Percentiles rank a stretch among this genome's conserved stretches.
phyloP scores from a whole-genome alignment of 768 basidiomycete genomes.

The Sporobolomyces roseus region DNA sequence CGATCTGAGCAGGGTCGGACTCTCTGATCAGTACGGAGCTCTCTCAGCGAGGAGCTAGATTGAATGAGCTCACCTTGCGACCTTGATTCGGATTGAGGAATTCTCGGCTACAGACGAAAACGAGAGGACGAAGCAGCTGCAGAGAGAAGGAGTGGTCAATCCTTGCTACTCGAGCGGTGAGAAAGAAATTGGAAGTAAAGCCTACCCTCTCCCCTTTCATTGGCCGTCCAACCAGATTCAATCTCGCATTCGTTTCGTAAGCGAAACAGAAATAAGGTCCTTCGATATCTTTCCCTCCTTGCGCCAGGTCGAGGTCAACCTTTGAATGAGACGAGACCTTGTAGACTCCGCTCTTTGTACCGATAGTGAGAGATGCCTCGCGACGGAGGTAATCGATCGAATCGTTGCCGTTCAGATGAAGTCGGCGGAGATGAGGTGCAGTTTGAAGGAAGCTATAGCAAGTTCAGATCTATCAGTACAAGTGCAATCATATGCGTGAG shows the following conservation, averaged over 20 bases:
- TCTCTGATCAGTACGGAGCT: too few relatives aligned
- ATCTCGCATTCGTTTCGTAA: slow-evolving; percentile 13
- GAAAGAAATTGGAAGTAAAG: background rate
- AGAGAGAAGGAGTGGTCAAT: background rate
- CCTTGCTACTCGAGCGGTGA: background rate
- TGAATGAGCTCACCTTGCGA: too few relatives aligned
- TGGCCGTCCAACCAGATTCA: slow-evolving; percentile 6
- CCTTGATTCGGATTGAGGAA: slow-evolving; percentile 10
- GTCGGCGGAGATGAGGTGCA: slow-evolving; percentile 14
- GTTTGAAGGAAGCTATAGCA: slow-evolving; percentile 11
- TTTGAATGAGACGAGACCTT: slow-evolving; percentile 16
- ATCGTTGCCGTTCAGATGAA: slow-evolving; percentile 4
- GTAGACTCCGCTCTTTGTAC: slow-evolving; percentile 17
- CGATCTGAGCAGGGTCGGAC: too few relatives aligned
- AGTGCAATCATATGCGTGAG: too few relatives aligned
- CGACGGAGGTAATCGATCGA: slow-evolving; percentile 23
- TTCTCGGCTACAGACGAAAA: slow-evolving; percentile 11
- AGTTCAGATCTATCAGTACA: too few relatives aligned
- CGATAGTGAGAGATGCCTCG: slow-evolving; percentile 15
- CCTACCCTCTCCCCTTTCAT: slow-evolving; percentile 23
- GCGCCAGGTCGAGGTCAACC: background rate
- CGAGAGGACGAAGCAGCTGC: slow-evolving; percentile 17
- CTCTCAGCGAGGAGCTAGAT: too few relatives aligned
- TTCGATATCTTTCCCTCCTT: background rate
- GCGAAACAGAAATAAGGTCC: slow-evolving; percentile 17